These are phyloP conservation scores for Sungouiella thailandica DNA, from an alignment of 805 yeast genomes.

Conservation along the genomic window DNA sequence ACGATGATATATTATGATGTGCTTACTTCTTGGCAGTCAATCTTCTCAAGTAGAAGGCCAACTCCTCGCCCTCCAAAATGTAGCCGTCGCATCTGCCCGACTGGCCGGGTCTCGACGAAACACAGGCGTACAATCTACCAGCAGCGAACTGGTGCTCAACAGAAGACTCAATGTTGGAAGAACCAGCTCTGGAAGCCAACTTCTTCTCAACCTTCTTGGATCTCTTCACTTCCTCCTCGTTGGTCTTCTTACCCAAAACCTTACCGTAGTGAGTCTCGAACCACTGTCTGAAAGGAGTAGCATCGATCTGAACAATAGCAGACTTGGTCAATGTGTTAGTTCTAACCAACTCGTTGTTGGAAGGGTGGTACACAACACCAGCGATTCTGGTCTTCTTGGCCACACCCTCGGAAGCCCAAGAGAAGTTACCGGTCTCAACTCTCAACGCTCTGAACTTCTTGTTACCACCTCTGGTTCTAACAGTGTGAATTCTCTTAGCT, in stretches of 20 bases:
- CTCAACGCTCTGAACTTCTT: conserved; percentile 99
- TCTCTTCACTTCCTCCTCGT: conserved; percentile 52
- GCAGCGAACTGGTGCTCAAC: conserved; percentile 96
- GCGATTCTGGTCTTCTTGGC: conserved; percentile 98
- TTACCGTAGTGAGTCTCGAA: conserved; percentile 98
- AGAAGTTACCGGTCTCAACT: conserved; percentile 98
- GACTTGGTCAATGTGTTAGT: conserved; percentile 99
- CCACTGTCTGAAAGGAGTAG: conserved; percentile 99
- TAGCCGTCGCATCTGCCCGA: conserved; percentile 99
- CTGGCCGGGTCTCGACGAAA: conserved; percentile 99
- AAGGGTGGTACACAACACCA: conserved; percentile 98
- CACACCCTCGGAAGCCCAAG: conserved; percentile 99
- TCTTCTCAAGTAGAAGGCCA: conserved; percentile 99
- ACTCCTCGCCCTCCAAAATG: conserved; percentile 99
- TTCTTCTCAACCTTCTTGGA: conserved; percentile 84
- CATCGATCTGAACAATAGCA: conserved; percentile 99
- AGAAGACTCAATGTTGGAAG: conserved; percentile 81
- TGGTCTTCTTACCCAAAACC: conserved; percentile 81
- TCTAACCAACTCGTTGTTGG: conserved; percentile 99
- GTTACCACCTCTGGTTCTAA: conserved; percentile 99
- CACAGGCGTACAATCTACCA: conserved; percentile 97
- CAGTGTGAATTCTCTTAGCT: conserved; percentile 96
- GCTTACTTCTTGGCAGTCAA: conserved; percentile 96
- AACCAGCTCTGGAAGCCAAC: conserved; percentile 86
- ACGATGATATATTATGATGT: conserved; percentile 2